Conservation (phyloP, 345 rosid species). For the Lenwebbia sp. region DNA sequence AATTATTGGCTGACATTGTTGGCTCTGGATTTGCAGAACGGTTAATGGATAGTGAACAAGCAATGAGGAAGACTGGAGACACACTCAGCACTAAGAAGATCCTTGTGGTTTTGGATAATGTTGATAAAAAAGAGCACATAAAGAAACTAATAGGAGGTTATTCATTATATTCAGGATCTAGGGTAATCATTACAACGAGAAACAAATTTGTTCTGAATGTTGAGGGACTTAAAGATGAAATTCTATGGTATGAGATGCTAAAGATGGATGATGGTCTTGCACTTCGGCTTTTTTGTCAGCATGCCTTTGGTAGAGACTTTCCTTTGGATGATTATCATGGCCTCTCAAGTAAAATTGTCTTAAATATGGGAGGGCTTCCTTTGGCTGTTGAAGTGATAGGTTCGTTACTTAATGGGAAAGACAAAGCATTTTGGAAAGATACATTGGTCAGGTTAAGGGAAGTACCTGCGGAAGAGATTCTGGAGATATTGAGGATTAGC, state of each 20-base stretch:
- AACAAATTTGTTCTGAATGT: not conserved
- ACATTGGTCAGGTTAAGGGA: not conserved
- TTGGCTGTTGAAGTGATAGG: no score
- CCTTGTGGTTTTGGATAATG: not conserved
- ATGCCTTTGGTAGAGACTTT: no score
- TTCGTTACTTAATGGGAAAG: no score
- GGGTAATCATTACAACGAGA: not conserved
- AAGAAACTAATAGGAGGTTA: not conserved
- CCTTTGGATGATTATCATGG: no score
- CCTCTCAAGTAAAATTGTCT: no score
- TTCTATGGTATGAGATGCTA: no score
- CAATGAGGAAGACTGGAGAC: not conserved
- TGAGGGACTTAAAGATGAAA: not conserved
- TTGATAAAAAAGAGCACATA: not conserved
- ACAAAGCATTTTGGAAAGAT: no score
- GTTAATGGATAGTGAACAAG: not conserved
- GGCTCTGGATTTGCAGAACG: not conserved
- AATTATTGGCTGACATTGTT: not conserved
- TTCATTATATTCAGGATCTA: not conserved
- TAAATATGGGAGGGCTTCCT: no score
- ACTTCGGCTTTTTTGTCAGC: no score
- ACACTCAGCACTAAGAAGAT: not conserved
- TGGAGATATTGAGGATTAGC: not conserved
- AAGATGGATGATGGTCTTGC: no score
- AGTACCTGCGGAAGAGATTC: fast-evolving